Evolutionary conservation across 768 basidiomycete species (phyloP).

Genomic region (Omphalotus guepiniiformis): DNA sequence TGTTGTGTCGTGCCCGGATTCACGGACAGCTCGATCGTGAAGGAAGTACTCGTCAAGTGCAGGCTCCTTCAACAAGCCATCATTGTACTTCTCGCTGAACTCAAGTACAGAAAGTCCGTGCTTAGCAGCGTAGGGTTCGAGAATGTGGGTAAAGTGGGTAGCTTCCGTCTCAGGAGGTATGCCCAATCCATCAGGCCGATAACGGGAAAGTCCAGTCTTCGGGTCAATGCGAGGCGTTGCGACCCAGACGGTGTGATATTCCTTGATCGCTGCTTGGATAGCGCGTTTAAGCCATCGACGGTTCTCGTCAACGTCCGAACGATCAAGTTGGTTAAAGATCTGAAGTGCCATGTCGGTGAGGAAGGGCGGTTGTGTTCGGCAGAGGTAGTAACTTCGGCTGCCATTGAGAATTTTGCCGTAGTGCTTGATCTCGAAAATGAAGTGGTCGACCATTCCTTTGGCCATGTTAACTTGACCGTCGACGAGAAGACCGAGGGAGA

Average conservation of each 20-base stretch:
- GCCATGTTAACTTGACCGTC: conserved; percentile 94
- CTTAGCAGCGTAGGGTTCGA: conserved; percentile 91
- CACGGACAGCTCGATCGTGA: conserved; percentile 94
- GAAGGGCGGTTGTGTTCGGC: conserved; percentile 96
- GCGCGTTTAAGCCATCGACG: conserved; percentile 91
- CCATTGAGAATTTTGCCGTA: conserved; percentile 97
- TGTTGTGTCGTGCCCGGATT: conserved; percentile 94
- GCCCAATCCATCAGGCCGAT: conserved; percentile 88
- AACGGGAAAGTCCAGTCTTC: conserved; percentile 91
- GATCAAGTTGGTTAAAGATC: conserved; percentile 94
- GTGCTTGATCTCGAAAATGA: conserved; percentile 98
- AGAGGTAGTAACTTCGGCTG: conserved; percentile 91
- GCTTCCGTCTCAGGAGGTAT: conserved; percentile 99
- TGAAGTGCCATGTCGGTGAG: conserved; percentile 98
- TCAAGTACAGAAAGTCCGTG: conserved; percentile 91
- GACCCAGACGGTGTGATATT: conserved; percentile 98
- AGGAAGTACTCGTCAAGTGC: conserved; percentile 95
- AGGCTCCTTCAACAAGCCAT: conserved; percentile 77
- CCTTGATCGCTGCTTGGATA: conserved; percentile 96
- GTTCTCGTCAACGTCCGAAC: conserved; percentile 74
- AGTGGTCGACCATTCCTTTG: conserved; percentile 97
- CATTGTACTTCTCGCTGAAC: conserved; percentile 95
- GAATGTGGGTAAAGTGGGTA: conserved; percentile 94
- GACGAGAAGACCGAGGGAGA: conserved; percentile 87
- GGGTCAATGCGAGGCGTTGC: conserved; percentile 92